Evolutionary conservation across 495 filamentous ascomycete species (phyloP), one percentile per base, ranked within the genome.

Genomic region (Daldinia grandis): DNA sequence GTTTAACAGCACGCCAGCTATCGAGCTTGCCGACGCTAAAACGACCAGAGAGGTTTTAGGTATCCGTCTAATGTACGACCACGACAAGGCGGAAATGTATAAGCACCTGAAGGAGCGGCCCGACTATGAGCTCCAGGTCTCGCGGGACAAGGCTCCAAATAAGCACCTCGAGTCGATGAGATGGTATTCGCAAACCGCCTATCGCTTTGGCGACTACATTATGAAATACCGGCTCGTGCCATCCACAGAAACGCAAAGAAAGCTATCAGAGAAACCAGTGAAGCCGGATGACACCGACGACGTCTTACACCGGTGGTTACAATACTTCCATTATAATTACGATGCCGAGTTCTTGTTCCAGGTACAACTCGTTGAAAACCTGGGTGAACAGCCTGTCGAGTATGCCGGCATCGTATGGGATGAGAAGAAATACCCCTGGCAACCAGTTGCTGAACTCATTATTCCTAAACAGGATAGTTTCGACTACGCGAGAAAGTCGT

Each of bases 341-440:
- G 78, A 84, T n/a, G 82, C 80, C 10, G 76, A 81, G 57, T 86
- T 84, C 64, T 72, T 82, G 47, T 81, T 84, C 65, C 75, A 81
- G 55, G 78, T 81, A 28, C 81, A 85, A 60, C 71, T 84, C 28
- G 75, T 78, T 17, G 80, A 85, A 61, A 80, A 85, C 62, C 71
- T 85, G 17, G 66, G 82, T 0, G 83, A 85, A 28, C 81, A 86
- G 55, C 82, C 80, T 5, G 81, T 86, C 27, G 83, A 84, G 62
- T 83, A 84, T 64, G 74, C 81, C 19, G 82, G 83, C 10, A 79
- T 78, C n/a, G 72, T 80, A 0, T 85, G 81, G 82, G 82, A 85
- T 64, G 66, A 78, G 25, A 77, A 79, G 66, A 77, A 79, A 64
- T 84, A 85, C 49, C 84, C 84, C 2, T 84, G 74, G 75, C 81